phyloP scores from a whole-genome alignment of 2,329 filamentous ascomycete genomes.

The Monascus ruber region DNA sequence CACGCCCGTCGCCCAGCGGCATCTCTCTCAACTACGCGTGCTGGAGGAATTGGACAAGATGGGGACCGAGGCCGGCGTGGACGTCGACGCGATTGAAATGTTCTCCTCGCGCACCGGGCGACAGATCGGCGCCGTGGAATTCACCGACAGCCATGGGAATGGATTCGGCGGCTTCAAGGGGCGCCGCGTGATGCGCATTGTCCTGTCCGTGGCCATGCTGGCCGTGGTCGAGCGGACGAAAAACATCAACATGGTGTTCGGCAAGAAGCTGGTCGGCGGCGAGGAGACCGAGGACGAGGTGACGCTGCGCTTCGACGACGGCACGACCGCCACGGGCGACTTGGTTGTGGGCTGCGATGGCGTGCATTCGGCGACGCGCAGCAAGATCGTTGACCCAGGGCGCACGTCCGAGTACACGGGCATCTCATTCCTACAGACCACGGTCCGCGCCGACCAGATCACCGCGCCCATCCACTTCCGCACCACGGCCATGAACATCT shows the following conservation, averaged over 20 bases:
- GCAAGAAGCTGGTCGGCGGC: slow-evolving; percentile 28
- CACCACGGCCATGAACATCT: slow-evolving; percentile 29
- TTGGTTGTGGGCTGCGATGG: slow-evolving; percentile 31
- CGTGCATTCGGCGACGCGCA: slow-evolving; percentile 29
- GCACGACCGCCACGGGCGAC: slow-evolving; percentile 20
- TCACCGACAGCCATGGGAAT: slow-evolving; percentile 23
- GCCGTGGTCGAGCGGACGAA: slow-evolving; percentile 22
- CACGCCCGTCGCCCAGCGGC: slow-evolving; percentile 33
- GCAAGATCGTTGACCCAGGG: slow-evolving; percentile 25
- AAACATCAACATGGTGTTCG: slow-evolving; percentile 30
- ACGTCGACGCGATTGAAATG: slow-evolving; percentile 31
- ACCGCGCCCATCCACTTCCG: slow-evolving; percentile 24
- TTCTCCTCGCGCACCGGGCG: slow-evolving; percentile 30
- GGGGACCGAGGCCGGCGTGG: slow-evolving; percentile 27
- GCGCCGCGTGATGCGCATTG: slow-evolving; percentile 30
- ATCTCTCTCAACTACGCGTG: slow-evolving; percentile 32
- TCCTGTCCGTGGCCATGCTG: slow-evolving; percentile 31
- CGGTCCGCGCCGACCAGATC: slow-evolving; percentile 14
- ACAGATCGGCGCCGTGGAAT: slow-evolving; percentile 27
- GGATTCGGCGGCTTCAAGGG: slow-evolving; percentile 32
- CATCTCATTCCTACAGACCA: slow-evolving; percentile 29
- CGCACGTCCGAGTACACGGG: slow-evolving; percentile 29
- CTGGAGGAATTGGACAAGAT: slow-evolving; percentile 26
- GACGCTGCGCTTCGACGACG: slow-evolving; percentile 28
- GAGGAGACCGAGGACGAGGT: slow-evolving; percentile 22